Conservation (phyloP, 345 rosid genomes). For the Luvunga scandens region DNA sequence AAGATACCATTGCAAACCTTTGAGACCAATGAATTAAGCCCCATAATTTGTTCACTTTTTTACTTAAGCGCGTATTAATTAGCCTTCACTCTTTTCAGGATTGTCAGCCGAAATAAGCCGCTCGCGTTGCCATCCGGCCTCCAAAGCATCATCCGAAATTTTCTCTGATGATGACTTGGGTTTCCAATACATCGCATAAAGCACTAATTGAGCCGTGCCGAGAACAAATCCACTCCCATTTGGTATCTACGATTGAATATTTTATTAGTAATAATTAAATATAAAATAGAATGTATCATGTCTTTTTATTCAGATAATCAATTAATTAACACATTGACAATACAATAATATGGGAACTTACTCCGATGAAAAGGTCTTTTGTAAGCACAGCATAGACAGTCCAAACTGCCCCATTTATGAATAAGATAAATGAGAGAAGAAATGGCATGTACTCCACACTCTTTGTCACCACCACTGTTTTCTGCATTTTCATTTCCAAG, state of each 20-base stretch:
- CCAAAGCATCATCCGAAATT: conserved; percentile 8
- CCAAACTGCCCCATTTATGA: conserved; percentile 53
- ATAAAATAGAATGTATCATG: no score
- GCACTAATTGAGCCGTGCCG: conserved; percentile 41
- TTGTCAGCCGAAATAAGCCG: conserved; percentile 20
- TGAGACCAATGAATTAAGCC: no score
- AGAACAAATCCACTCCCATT: conserved; percentile 53
- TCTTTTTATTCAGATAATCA: no score
- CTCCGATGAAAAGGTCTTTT: conserved; percentile 45
- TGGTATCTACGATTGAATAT: conserved; percentile 35
- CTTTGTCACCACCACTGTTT: conserved; percentile 47
- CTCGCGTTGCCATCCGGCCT: conserved; percentile 20
- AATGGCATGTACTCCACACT: conserved; percentile 67
- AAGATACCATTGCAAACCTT: no score
- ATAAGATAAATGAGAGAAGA: conserved; percentile 40
- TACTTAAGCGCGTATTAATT: not conserved
- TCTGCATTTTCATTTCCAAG: conserved; percentile 24
- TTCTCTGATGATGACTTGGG: conserved; percentile 24
- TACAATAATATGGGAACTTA: conserved; percentile 22
- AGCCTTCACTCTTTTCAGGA: not conserved
- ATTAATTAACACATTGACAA: no score
- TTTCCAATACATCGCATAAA: conserved; percentile 43
- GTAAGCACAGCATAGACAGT: conserved; percentile 48
- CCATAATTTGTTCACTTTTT: no score
- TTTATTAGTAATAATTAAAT: no score